Percentiles rank a stretch among this genome's conserved stretches.
Evolutionary conservation across 305 asterid genomes (phyloP).

Genomic region (Lippia alba): DNA sequence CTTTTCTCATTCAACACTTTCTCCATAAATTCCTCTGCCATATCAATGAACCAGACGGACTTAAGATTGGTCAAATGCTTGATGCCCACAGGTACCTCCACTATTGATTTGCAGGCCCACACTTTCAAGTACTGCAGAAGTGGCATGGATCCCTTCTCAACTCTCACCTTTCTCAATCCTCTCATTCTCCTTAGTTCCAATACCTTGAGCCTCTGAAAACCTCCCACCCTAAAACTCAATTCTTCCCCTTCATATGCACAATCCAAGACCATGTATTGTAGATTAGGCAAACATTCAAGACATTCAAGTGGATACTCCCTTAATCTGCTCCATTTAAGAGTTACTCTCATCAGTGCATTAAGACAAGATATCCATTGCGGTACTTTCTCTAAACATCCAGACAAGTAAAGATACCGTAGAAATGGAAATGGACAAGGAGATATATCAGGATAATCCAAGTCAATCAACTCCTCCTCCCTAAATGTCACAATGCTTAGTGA

Average conservation of each 20-base stretch:
- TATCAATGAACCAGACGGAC: not conserved
- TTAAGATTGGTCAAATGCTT: constrained; percentile 28
- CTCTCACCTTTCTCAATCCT: constrained; percentile 23
- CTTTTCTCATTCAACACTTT: not conserved
- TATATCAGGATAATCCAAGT: constrained; percentile 21
- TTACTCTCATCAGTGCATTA: not conserved
- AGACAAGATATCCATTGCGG: constrained; percentile 39
- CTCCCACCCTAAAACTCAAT: constrained; percentile 29
- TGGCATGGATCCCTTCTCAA: constrained; percentile 29
- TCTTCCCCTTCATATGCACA: constrained; percentile 6
- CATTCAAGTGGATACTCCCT: constrained; percentile 21
- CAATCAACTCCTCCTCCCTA: constrained; percentile 28
- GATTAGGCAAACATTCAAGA: constrained; percentile 35
- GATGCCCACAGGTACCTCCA: constrained; percentile 29
- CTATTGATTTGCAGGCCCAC: constrained; percentile 2
- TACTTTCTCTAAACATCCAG: constrained; percentile 33
- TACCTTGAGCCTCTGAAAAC: constrained; percentile 30
- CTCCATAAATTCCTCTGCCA: constrained; percentile 29
- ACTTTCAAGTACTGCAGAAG: not conserved
- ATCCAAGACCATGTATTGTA: not conserved
- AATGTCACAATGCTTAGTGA: constrained; percentile 17
- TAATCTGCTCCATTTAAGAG: not conserved
- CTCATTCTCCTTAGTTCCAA: constrained; percentile 6
- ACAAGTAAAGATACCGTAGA: constrained; percentile 17
- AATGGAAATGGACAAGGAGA: constrained; percentile 3